phyloP scores from a whole-genome alignment of 108 stramenopile genomes.

The Cylindrotheca closterium region DNA sequence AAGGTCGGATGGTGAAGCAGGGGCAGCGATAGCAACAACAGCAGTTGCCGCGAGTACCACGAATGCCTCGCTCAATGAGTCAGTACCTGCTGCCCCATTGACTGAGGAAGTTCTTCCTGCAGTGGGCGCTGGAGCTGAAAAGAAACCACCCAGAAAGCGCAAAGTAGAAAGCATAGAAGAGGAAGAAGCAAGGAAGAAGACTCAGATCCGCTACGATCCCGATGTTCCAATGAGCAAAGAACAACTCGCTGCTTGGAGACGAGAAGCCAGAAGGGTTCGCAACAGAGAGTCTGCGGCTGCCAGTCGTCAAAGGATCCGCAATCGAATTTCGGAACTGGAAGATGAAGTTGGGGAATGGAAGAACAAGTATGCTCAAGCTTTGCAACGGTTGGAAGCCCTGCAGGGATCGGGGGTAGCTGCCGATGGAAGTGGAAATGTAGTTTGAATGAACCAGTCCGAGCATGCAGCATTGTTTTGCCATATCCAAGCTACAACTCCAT shows the following conservation, averaged over 20 bases:
- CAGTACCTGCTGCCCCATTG: background rate
- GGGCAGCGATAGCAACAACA: background rate
- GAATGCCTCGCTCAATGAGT: background rate
- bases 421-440: no score
- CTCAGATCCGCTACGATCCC: conserved; percentile 86
- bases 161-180: conserved; percentile 20
- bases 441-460: no score
- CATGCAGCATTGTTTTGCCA: no score
- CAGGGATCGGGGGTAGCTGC: conserved; percentile 14
- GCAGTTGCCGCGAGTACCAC: background rate
- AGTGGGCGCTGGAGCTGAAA: conserved; percentile 18
- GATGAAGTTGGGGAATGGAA: conserved; percentile 75
- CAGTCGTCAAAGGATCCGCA: conserved; percentile 73
- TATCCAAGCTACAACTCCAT: no score
- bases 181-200: conserved; percentile 30
- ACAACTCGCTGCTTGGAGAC: conserved; percentile 74
- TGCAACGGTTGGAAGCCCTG: conserved; percentile 47
- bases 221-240: conserved; percentile 82
- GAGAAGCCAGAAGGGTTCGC: conserved; percentile 79
- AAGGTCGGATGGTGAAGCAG: conserved; percentile 26
- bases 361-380: conserved; percentile 63
- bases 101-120: conserved; percentile 6
- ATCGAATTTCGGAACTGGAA: conserved; percentile 79
- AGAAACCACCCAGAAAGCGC: conserved; percentile 48
- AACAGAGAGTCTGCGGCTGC: conserved; percentile 86